phyloP scores from a whole-genome alignment of 23 red algal species.

The Gracilaria gracilis region DNA sequence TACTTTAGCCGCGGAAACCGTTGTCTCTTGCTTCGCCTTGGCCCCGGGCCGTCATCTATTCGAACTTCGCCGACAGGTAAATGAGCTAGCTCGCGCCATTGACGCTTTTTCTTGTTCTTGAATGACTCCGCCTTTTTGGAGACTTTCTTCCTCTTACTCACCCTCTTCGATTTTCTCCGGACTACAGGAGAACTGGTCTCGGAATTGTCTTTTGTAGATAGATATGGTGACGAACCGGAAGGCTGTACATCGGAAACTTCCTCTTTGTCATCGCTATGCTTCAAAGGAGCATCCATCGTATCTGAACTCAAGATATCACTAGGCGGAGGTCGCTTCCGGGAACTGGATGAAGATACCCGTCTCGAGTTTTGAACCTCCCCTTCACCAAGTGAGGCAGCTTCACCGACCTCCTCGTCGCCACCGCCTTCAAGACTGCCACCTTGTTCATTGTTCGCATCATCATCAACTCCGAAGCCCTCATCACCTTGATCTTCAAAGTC shows the following conservation, averaged over 20 bases:
- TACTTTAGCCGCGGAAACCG: slow-evolving; percentile 57
- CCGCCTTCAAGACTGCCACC: not conserved
- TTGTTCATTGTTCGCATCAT: not conserved
- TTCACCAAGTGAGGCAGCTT: not conserved
- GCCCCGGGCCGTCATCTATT: slow-evolving; percentile 29
- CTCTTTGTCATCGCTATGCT: not conserved
- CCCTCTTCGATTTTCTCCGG: not conserved
- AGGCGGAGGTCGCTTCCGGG: not conserved
- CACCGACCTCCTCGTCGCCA: not conserved
- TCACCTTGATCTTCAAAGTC: slow-evolving; percentile 24
- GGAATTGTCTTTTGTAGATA: not conserved
- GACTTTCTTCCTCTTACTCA: slow-evolving; percentile 24
- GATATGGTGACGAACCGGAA: not conserved
- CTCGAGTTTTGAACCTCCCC: not conserved
- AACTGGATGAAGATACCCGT: not conserved
- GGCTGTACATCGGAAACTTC: not conserved
- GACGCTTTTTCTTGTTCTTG: slow-evolving; percentile 14
- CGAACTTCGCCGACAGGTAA: slow-evolving; percentile 26
- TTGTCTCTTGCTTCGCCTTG: slow-evolving; percentile 60
- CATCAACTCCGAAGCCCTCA: not conserved
- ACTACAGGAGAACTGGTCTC: slow-evolving; percentile 14
- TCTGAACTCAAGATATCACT: slow-evolving; percentile 15
- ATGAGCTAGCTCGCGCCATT: slow-evolving; percentile 13
- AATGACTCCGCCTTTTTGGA: not conserved
- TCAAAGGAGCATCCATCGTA: slow-evolving; percentile 19